Evolutionary conservation across 164 flowering plant species (phyloP).

Genomic region (Paratinospora sagittata): DNA sequence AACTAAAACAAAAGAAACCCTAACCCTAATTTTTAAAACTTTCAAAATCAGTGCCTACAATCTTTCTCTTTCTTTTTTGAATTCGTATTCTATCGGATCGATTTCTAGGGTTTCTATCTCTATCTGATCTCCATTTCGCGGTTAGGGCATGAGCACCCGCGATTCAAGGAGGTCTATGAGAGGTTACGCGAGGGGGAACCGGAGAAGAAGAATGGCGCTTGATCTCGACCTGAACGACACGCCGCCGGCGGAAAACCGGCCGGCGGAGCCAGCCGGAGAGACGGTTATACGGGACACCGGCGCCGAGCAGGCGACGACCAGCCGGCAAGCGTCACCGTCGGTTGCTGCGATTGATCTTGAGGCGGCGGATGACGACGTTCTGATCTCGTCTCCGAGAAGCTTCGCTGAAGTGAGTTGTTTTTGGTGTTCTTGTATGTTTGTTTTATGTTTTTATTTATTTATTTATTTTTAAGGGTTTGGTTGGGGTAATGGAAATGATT

Average conservation of each 20-base stretch:
- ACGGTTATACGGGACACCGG: slow-evolving; percentile 15
- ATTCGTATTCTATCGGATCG: too few species aligned
- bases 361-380: slow-evolving; percentile 67
- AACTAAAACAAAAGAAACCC: too few species aligned
- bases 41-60: too few species aligned
- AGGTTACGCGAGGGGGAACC: slow-evolving; percentile 20
- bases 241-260: slow-evolving; percentile 39
- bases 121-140: too few species aligned
- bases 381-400: slow-evolving; percentile 59
- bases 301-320: slow-evolving; percentile 14
- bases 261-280: slow-evolving; percentile 23
- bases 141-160: too few species aligned
- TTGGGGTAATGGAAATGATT: too few species aligned
- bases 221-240: slow-evolving; percentile 46
- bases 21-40: too few species aligned
- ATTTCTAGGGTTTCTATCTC: too few species aligned
- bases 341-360: slow-evolving; percentile 60
- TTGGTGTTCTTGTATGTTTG: not conserved
- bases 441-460: not conserved
- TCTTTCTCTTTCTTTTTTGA: too few species aligned
- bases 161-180: slow-evolving; percentile 17
- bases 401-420: slow-evolving; percentile 52
- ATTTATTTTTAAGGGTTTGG: not conserved
- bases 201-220: slow-evolving; percentile 32
- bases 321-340: slow-evolving; percentile 15